Base-by-base conservation (phyloP, 1,284 basidiomycete genomes). In the Boletus sp. region DNA sequence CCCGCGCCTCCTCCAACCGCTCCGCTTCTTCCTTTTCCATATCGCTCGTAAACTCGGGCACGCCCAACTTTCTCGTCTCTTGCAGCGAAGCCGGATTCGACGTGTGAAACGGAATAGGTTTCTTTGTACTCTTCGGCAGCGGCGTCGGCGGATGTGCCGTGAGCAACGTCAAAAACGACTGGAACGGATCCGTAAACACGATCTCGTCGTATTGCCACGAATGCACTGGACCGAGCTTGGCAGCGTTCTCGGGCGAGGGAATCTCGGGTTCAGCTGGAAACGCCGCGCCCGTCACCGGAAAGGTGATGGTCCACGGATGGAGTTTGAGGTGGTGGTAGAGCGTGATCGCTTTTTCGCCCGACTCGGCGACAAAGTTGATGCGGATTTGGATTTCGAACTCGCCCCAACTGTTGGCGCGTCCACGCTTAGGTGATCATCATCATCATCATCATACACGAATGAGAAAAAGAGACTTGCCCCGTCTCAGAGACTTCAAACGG, bases 151-250 rank as follows among this genome's bases (percentile, higher is more conserved):
- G 86, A 61, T 95, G 80, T 4, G 78, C 74, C 0, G 85, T 84
- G 41, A 99, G 79, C 47, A 91, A 78, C 58, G 86, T 82, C 58
- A 97, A 80, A 71, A 99, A 95, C 23, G 84, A 75, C 52, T 92
- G 84, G 52, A 88, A 92, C 1, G 96, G 96, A 61, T 99, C 95
- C 56, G 84, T 83, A 71, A 99, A 99, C 40, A 99, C 92, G 52
- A 99, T 81, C 65, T 99, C 96, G 66, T 99, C 96, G 71, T 99
- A 99, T 63, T 98, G 94, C 95, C 96, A 99, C 0, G 93, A 91
- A 66, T 98, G 91, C n/a, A 97, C 90, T 2, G 87, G 84, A 0
- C 84, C 82, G 17, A 75, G 63, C 52, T 81, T 80, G 52, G 79
- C 75, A 1, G 84, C 81, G 16, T 75, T 74, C 16, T 86, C 81